Percentiles rank a stretch among this genome's conserved stretches.
phyloP scores from a whole-genome alignment of 2,329 filamentous ascomycete species.

The Aureobasidium sp. region DNA sequence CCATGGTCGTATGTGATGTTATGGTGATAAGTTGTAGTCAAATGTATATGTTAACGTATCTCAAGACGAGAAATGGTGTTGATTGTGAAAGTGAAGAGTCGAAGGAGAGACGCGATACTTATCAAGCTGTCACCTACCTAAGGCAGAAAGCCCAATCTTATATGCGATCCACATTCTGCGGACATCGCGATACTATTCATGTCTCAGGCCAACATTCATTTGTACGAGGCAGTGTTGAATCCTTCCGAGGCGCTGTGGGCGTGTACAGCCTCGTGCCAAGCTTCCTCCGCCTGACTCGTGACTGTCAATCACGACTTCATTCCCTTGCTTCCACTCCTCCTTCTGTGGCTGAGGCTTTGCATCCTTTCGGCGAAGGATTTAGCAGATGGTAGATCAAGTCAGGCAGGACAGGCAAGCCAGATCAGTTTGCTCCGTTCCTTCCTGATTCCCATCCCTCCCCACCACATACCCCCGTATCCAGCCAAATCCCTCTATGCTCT shows the following conservation, averaged over 20 bases:
- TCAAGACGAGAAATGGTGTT: neutral
- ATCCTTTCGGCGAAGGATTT: neutral
- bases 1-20: neutral
- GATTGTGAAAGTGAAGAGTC: neutral
- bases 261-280: constrained; percentile 1
- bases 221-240: constrained; percentile 3
- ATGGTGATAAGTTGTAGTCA: neutral
- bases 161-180: neutral
- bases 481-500: neutral
- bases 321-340: neutral
- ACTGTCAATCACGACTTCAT: neutral
- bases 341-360: neutral
- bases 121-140: neutral
- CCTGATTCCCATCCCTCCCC: neutral
- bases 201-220: neutral
- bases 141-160: neutral
- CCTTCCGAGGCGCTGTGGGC: neutral
- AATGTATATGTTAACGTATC: no score
- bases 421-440: neutral
- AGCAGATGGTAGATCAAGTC: neutral
- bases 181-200: neutral
- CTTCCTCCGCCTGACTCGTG: neutral
- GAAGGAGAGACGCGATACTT: neutral
- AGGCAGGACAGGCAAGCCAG: neutral
- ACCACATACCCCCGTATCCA: neutral